Percentiles rank a stretch among this genome's conserved stretches.
These are phyloP conservation scores for Pinus tabuliformis DNA, from an alignment of 75 land plant genomes.

Conservation along the genomic window DNA sequence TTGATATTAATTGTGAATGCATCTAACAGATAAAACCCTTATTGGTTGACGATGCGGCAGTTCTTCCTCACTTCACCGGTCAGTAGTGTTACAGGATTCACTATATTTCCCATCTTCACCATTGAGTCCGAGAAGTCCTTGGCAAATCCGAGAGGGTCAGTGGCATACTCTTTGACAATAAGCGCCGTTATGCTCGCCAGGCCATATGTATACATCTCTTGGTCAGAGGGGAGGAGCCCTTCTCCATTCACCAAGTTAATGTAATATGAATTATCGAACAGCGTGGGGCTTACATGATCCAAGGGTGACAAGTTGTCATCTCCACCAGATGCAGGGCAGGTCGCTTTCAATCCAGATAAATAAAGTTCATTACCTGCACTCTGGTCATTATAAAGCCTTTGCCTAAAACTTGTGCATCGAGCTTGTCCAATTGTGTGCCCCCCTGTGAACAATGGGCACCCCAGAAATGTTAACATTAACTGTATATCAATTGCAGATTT, in stretches of 20 bases:
- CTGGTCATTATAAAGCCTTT: constrained; percentile 56
- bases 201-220: constrained; percentile 46
- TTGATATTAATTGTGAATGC: no score
- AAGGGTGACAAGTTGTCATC: constrained; percentile 47
- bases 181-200: constrained; percentile 40
- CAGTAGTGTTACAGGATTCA: constrained; percentile 27
- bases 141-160: constrained; percentile 38
- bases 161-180: constrained; percentile 39
- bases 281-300: constrained; percentile 58
- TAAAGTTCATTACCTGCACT: constrained; percentile 16
- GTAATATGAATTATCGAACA: constrained; percentile 75
- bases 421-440: constrained; percentile 87
- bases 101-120: constrained; percentile 73
- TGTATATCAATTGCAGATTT: no score
- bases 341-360: constrained; percentile 29
- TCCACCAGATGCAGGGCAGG: constrained; percentile 36
- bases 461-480: constrained; percentile 15
- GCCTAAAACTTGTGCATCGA: constrained; percentile 55
- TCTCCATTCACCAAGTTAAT: constrained; percentile 39
- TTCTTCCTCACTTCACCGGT: constrained; percentile 76
- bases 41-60: constrained; percentile 57
- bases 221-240: constrained; percentile 77
- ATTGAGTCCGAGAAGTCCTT: constrained; percentile 67
- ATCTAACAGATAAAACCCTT: no score
- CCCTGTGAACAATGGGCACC: constrained; percentile 51